Evolutionary conservation across 306 rosid genomes (phyloP).

Genomic region (Datisca glomerata): DNA sequence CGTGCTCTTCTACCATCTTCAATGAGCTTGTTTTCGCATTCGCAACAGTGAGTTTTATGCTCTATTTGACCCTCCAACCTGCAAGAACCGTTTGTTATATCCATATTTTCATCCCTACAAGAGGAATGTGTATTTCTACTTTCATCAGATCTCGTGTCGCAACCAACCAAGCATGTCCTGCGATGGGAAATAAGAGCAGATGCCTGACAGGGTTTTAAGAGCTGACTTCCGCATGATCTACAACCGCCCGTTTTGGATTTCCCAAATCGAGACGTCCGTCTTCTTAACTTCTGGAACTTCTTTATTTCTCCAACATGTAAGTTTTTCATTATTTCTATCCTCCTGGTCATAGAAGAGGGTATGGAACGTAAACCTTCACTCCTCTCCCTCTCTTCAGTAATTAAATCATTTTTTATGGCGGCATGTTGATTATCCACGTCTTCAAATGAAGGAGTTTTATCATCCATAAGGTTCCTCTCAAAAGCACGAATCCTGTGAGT

Average conservation of each 20-base stretch:
- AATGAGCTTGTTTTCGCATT: constrained; percentile 7
- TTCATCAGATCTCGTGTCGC: constrained; percentile 10
- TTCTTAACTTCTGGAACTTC: constrained; percentile 23
- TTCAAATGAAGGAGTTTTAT: background rate
- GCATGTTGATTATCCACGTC: background rate
- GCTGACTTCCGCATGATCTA: constrained; percentile 8
- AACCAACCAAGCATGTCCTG: constrained; percentile 7
- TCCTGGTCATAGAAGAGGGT: constrained; percentile 6
- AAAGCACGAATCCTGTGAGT: constrained; percentile 86
- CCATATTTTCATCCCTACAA: constrained; percentile 11
- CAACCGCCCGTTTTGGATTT: constrained; percentile 15
- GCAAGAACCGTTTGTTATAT: constrained; percentile 8
- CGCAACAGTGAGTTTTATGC: constrained; percentile 4
- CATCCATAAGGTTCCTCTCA: constrained; percentile 39
- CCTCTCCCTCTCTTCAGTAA: background rate
- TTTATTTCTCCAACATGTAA: constrained; percentile 15
- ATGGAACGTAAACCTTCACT: constrained; percentile 11
- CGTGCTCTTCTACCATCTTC: constrained; percentile 12
- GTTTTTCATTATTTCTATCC: constrained; percentile 11
- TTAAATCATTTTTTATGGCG: background rate
- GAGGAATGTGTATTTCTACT: constrained; percentile 19
- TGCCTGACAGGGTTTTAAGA: constrained; percentile 14
- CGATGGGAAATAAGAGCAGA: constrained; percentile 21
- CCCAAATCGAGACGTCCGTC: constrained; percentile 22
- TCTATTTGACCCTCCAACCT: constrained; percentile 15